Conservation (phyloP, 1,284 basidiomycete genomes). For the Ustilago cynodontis region DNA sequence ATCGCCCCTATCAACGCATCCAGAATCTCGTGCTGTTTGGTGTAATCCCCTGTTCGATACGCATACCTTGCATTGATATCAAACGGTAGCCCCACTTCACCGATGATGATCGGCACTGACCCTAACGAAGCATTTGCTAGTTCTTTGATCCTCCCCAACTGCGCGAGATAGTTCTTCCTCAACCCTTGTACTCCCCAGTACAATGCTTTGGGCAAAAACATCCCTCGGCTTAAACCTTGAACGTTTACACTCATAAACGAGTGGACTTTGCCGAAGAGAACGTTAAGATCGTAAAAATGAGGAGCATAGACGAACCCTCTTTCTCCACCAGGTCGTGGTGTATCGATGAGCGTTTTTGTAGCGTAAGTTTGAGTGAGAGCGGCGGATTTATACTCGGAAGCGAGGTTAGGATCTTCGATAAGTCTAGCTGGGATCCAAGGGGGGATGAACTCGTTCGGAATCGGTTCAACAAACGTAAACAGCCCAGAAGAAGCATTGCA, state of each 20-base stretch:
- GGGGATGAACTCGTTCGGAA: conserved; percentile 68
- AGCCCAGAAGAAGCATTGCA: conserved; percentile 10
- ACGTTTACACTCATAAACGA: conserved; percentile 65
- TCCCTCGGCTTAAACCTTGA: conserved; percentile 63
- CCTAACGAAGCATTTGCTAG: conserved; percentile 56
- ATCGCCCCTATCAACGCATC: conserved; percentile 68
- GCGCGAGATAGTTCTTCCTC: conserved; percentile 50
- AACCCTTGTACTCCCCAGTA: conserved; percentile 63
- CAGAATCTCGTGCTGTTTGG: conserved; percentile 69
- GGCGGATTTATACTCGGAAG: conserved; percentile 25
- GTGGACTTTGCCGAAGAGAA: conserved; percentile 64
- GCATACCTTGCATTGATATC: conserved; percentile 63
- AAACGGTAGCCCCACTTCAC: conserved; percentile 67
- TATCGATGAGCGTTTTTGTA: conserved; percentile 42
- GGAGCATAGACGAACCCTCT: conserved; percentile 59
- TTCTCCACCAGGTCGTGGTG: conserved; percentile 47
- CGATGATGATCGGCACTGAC: conserved; percentile 59
- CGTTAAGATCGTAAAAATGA: conserved; percentile 69
- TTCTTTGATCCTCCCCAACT: conserved; percentile 47
- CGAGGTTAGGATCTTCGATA: conserved; percentile 21
- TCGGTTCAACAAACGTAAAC: conserved; percentile 63
- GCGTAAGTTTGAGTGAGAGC: conserved; percentile 50
- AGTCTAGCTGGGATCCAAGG: conserved; percentile 52
- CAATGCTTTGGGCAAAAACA: conserved; percentile 59
- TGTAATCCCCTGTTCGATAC: conserved; percentile 76